A percentile compares a stretch with the other conserved stretches of the same genome.
Evolutionary conservation across 768 basidiomycete species (phyloP).

Genomic region (Xerocomellus dryophilus): DNA sequence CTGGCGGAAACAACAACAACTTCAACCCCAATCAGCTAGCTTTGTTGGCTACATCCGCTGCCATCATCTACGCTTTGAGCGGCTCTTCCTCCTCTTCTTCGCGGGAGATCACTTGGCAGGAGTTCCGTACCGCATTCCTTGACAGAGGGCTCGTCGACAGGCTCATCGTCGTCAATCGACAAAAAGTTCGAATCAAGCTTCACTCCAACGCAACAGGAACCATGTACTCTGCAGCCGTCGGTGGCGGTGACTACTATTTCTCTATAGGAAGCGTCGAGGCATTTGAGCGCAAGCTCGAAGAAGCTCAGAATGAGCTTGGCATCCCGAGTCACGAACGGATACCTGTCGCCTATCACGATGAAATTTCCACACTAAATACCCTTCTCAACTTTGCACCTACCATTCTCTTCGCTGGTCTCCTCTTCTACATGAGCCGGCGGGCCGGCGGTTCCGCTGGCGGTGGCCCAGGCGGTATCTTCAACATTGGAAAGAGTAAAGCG

Average conservation of each 20-base stretch:
- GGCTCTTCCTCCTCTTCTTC: slow-evolving; percentile 46
- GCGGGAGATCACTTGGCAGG: slow-evolving; percentile 99
- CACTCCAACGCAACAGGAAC: slow-evolving; percentile 85
- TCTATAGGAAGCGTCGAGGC: slow-evolving; percentile 97
- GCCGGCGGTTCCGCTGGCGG: slow-evolving; percentile 58
- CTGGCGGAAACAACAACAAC: slow-evolving; percentile 42
- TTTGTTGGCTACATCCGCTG: slow-evolving; percentile 55
- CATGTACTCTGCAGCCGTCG: slow-evolving; percentile 62
- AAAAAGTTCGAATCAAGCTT: slow-evolving; percentile 86
- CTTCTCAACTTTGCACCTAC: slow-evolving; percentile 94
- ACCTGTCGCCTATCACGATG: slow-evolving; percentile 95
- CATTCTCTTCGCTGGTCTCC: slow-evolving; percentile 81
- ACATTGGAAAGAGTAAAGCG: slow-evolving; percentile 92
- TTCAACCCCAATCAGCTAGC: slow-evolving; percentile 58
- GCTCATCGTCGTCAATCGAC: slow-evolving; percentile 86
- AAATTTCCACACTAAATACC: slow-evolving; percentile 80
- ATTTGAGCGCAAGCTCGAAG: slow-evolving; percentile 93
- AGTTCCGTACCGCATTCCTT: slow-evolving; percentile 95
- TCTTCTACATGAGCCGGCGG: slow-evolving; percentile 82
- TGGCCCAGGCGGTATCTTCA: slow-evolving; percentile 89
- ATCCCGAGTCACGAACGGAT: slow-evolving; percentile 92
- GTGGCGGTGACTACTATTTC: slow-evolving; percentile 79
- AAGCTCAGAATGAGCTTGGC: slow-evolving; percentile 87
- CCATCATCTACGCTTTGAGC: slow-evolving; percentile 63
- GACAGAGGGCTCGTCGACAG: slow-evolving; percentile 95